Conservation (phyloP, 257 asterid species). For the Fraxinus anomala region DNA sequence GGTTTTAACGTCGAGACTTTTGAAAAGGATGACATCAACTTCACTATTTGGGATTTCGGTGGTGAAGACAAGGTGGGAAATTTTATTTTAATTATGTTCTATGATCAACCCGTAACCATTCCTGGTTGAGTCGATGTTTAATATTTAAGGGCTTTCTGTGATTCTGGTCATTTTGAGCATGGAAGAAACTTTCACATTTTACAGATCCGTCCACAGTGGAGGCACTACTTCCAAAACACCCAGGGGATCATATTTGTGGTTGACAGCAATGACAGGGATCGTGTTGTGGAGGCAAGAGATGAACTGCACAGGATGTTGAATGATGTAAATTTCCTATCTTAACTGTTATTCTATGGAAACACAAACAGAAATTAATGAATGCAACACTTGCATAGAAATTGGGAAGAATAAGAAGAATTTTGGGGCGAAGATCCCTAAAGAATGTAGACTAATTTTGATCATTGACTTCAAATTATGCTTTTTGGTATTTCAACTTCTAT, state of each 20-base stretch:
- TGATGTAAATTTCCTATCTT: conserved; percentile 26
- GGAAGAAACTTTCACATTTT: neutral
- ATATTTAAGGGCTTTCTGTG: neutral
- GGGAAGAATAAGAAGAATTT: neutral
- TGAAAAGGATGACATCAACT: conserved; percentile 32
- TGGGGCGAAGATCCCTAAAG: neutral
- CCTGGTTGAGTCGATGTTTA: neutral
- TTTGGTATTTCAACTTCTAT: too few species aligned
- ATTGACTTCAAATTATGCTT: too few species aligned
- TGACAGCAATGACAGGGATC: conserved; percentile 40
- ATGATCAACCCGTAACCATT: neutral
- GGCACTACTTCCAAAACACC: conserved; percentile 44
- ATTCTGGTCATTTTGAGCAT: neutral
- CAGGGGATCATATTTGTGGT: conserved; percentile 44
- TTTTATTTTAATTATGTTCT: neutral
- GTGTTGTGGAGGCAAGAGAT: conserved; percentile 38
- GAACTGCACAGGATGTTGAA: conserved; percentile 41
- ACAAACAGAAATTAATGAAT: too few species aligned
- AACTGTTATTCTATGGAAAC: too few species aligned
- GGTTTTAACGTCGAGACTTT: conserved; percentile 37
- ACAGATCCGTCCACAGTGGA: conserved; percentile 41
- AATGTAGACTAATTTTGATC: too few species aligned
- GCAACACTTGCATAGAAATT: neutral
- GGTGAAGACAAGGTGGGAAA: conserved; percentile 37
- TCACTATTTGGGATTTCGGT: conserved; percentile 41